Base-by-base conservation (phyloP, 1,284 basidiomycete species). In the Rhodotorula sp. region DNA sequence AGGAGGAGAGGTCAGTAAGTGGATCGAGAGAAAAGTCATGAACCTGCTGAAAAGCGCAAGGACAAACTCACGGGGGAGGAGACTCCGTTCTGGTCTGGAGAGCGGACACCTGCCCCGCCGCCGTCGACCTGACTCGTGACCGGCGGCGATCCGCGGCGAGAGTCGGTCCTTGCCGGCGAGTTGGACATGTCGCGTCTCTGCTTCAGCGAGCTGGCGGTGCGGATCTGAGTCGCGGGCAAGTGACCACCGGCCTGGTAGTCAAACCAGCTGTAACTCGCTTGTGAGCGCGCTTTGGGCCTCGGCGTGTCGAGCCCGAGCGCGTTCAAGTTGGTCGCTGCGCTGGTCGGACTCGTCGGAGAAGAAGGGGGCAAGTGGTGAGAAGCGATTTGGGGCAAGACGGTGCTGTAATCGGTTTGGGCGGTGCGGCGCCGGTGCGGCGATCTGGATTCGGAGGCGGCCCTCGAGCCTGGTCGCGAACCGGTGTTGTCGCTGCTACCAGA, bases 201-300 rank as follows among this genome's bases (percentile, higher is more conserved):
- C 8, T 43, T 43, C 38, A 12, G 14, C 38, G 38, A 43, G 10
- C 38, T 43, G 38, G 38, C 38, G 38, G 38, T 43, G 38, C 38
- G 38, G 38, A 14, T 43, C 12, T 43, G 38, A 7, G 38, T 14
- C 38, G 12, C 38, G 2, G 38, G 38, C 1, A 43, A 43, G 38
- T 43, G 8, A 10, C 10, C 10, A 43, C 38, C 38, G 38, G 38
- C 10, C 6, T 23, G 26, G 6, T 23, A 34, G 28, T 71, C 70
- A 38, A 76, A 76, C 74, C 74, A 76, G 62, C 66, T 64, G 54
- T 70, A 76, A 23, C 63, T 71, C 2, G 74, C 74, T 52, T 75
- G 74, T 1, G 64, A 64, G 18, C 62, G 60, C 48, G 70, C 67
- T 45, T 65, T 68, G 0, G 72, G 72, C 23, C 70, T 26, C 4